Evolutionary conservation across 441 rosid genomes (phyloP).

Genomic region (Croton laevigatus): DNA sequence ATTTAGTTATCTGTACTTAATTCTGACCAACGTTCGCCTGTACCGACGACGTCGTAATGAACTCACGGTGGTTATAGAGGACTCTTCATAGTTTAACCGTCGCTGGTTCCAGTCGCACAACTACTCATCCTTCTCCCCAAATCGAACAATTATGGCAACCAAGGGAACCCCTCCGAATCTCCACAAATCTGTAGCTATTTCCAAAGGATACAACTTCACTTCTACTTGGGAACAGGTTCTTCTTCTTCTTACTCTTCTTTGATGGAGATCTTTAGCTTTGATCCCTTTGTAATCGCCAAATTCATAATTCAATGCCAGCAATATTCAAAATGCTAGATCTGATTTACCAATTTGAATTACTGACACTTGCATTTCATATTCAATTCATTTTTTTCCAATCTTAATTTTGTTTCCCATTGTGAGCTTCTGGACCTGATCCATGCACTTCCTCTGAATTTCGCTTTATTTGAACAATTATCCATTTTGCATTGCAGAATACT

Average conservation of each 20-base stretch:
- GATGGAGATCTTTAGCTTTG: neutral
- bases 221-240: constrained; percentile 94
- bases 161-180: constrained; percentile 48
- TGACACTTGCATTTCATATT: neutral
- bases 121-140: neutral
- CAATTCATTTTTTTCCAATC: neutral
- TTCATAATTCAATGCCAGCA: neutral
- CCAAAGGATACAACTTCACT: constrained; percentile 93
- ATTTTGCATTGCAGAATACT: constrained; percentile 50
- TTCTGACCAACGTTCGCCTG: too few species aligned
- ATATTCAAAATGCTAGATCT: constrained; percentile 6
- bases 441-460: too few species aligned
- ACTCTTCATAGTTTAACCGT: neutral
- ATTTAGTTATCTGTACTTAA: too few species aligned
- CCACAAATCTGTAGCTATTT: constrained; percentile 77
- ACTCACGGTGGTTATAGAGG: neutral
- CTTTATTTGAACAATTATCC: neutral
- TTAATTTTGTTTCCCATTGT: neutral
- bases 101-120: neutral
- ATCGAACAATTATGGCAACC: constrained; percentile 40
- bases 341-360: neutral
- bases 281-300: neutral
- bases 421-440: neutral
- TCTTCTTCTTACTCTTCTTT: neutral
- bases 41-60: too few species aligned